A percentile compares a stretch with the other conserved stretches of the same genome.
Evolutionary conservation across 441 rosid species (phyloP).

Genomic region (Adansonia grandidieri): DNA sequence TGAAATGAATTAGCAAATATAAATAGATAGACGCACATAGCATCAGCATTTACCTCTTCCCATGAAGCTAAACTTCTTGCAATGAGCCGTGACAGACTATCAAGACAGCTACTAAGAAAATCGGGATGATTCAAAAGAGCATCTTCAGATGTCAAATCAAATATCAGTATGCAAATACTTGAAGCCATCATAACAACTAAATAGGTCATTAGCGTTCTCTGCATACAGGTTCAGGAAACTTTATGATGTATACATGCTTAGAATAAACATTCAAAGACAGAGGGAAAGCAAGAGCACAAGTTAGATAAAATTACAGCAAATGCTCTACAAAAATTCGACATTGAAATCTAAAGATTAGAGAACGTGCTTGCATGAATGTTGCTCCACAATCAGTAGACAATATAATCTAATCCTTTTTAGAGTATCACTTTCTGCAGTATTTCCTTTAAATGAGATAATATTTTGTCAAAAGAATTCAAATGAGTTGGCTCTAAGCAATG

Average conservation of each 20-base stretch:
- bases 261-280: not conserved
- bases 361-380: not conserved
- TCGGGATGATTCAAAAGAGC: constrained; percentile 59
- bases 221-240: constrained; percentile 17
- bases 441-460: no score
- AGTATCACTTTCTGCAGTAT: no score
- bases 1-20: no score
- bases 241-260: not conserved
- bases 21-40: no score
- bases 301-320: not conserved
- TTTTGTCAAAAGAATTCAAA: not conserved
- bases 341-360: not conserved
- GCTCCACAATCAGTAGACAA: not conserved
- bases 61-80: no score
- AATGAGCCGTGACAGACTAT: constrained; percentile 34
- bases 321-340: no score
- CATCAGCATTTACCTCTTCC: no score
- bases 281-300: not conserved
- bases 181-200: constrained; percentile 62
- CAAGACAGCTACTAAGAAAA: constrained; percentile 43
- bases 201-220: constrained; percentile 53
- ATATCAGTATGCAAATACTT: constrained; percentile 64
- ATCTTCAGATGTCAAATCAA: constrained; percentile 73
- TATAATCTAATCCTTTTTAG: not conserved
- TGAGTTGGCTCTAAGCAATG: not conserved